Conservation (phyloP, 169 alveolate genomes). For the Hepatocystis sp. region DNA sequence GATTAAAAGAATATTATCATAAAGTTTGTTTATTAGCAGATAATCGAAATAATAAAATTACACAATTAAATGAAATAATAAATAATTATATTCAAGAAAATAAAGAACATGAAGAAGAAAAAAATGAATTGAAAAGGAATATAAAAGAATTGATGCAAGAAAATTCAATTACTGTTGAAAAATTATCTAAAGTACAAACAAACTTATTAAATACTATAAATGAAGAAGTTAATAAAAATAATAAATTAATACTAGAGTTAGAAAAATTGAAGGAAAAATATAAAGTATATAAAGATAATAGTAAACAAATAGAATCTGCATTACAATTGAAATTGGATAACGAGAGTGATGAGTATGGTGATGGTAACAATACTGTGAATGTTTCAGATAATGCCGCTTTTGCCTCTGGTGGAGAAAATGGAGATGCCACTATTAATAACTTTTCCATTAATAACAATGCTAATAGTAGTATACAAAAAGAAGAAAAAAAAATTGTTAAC, state of each 20-base stretch:
- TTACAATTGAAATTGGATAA: conserved; percentile 10
- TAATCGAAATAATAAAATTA: conserved; percentile 35
- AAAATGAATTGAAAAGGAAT: conserved; percentile 20
- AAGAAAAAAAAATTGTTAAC: background rate
- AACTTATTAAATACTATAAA: conserved; percentile 29
- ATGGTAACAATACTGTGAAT: no score
- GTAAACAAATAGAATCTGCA: conserved; percentile 18
- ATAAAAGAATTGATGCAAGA: conserved; percentile 34
- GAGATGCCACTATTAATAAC: background rate
- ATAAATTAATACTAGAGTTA: conserved; percentile 8
- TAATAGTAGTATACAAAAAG: background rate
- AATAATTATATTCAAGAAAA: conserved; percentile 20
- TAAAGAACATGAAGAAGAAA: conserved; percentile 31
- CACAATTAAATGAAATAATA: conserved; percentile 41
- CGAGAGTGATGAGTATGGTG: no score
- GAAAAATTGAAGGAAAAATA: conserved; percentile 10
- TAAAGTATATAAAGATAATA: conserved; percentile 21
- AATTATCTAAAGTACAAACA: conserved; percentile 18
- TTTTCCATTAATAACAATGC: no score
- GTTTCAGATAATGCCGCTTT: no score
- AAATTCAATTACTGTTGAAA: conserved; percentile 26
- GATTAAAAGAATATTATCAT: conserved; percentile 35
- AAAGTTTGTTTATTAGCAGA: conserved; percentile 30
- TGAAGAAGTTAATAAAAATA: conserved; percentile 43
- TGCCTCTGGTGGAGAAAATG: background rate